A percentile compares a stretch with the other conserved stretches of the same genome.
These are phyloP conservation scores for Ananas comosus DNA, from an alignment of 176 grass and related monocot genomes.

Conservation along the genomic window DNA sequence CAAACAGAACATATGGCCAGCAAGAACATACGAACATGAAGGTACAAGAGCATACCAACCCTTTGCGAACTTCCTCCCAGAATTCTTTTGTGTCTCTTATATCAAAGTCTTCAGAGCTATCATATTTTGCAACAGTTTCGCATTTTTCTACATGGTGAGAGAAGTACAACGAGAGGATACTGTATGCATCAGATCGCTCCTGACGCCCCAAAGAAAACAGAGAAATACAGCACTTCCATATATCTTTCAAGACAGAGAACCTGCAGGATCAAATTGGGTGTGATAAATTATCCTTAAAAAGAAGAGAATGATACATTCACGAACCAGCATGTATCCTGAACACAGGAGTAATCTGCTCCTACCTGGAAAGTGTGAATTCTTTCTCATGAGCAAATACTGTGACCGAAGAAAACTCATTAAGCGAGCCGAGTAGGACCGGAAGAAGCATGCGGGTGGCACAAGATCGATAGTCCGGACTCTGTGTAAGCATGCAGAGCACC, in stretches of 20 bases:
- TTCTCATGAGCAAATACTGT: constrained; percentile 26
- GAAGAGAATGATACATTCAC: neutral
- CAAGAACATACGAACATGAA: neutral
- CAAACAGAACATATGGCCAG: neutral
- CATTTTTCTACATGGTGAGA: constrained; percentile 17
- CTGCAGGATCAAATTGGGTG: constrained; percentile 26
- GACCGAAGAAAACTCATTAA: constrained; percentile 34
- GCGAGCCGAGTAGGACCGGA: constrained; percentile 42
- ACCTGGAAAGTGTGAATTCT: constrained; percentile 29
- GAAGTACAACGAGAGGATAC: constrained; percentile 54
- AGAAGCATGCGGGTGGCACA: constrained; percentile 48
- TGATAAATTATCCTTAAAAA: constrained; percentile 1
- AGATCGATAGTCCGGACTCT: constrained; percentile 38
- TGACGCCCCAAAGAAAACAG: constrained; percentile 46
- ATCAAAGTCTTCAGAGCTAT: constrained; percentile 31
- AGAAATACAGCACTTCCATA: constrained; percentile 62
- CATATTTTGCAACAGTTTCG: constrained; percentile 2
- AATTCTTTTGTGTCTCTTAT: constrained; percentile 48
- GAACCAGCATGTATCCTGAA: neutral
- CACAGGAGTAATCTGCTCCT: neutral
- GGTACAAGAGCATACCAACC: constrained; percentile 50
- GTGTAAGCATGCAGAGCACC: constrained; percentile 50
- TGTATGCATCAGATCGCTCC: constrained; percentile 68
- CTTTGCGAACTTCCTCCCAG: constrained; percentile 70
- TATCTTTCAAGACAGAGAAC: constrained; percentile 48